A percentile compares a stretch with the other conserved stretches of the same genome.
Evolutionary conservation across 2,329 filamentous ascomycete genomes (phyloP).

Genomic region (Ascochyta lentis): DNA sequence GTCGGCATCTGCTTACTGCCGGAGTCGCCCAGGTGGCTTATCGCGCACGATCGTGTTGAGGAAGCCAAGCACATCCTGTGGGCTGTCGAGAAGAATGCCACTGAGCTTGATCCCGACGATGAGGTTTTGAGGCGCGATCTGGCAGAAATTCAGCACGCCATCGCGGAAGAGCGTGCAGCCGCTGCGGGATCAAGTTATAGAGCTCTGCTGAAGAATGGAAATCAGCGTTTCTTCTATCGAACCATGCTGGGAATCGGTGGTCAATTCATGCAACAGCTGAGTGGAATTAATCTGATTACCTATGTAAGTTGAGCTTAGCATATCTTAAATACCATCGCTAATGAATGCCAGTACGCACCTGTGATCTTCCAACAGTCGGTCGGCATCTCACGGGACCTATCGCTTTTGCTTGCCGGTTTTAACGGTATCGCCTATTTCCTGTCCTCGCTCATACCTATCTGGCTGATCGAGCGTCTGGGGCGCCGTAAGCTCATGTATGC

Average conservation of each 20-base stretch:
- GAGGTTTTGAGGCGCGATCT: slow-evolving; percentile 52
- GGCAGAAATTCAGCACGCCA: background rate
- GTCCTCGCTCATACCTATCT: slow-evolving; percentile 48
- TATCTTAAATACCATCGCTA: background rate
- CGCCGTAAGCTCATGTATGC: slow-evolving; percentile 32
- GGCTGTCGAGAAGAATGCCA: slow-evolving; percentile 30
- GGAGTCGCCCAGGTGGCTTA: slow-evolving; percentile 54
- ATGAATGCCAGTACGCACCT: slow-evolving; percentile 27
- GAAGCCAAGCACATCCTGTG: slow-evolving; percentile 26
- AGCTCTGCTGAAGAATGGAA: slow-evolving; percentile 52
- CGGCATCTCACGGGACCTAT: slow-evolving; percentile 51
- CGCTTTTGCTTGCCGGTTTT: slow-evolving; percentile 44
- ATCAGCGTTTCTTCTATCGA: slow-evolving; percentile 51
- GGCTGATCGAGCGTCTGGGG: slow-evolving; percentile 48
- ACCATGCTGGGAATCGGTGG: slow-evolving; percentile 53
- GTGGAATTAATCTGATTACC: slow-evolving; percentile 33
- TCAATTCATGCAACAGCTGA: slow-evolving; percentile 56
- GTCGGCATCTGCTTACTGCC: slow-evolving; percentile 23
- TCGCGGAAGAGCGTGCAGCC: slow-evolving; percentile 26
- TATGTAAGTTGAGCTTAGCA: background rate
- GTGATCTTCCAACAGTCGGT: slow-evolving; percentile 56
- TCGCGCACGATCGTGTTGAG: slow-evolving; percentile 56
- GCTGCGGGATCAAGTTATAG: slow-evolving; percentile 38
- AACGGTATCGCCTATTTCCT: slow-evolving; percentile 55
- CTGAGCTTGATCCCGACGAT: slow-evolving; percentile 38